Percentiles rank a stretch among this genome's conserved stretches.
Evolutionary conservation across 306 rosid species (phyloP).

Genomic region (Macrotyloma uniflorum): DNA sequence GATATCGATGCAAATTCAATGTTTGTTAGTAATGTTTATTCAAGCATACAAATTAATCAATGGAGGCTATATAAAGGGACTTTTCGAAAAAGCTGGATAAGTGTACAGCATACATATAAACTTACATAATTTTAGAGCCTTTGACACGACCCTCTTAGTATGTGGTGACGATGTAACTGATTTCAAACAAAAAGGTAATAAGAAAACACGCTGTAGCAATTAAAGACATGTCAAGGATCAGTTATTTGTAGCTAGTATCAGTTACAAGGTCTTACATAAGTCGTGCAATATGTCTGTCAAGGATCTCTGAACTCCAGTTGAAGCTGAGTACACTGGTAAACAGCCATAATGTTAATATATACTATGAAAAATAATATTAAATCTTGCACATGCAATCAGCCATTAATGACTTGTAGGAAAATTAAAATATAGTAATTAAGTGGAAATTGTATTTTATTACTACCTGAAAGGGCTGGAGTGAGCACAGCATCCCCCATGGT

Average conservation of each 20-base stretch:
- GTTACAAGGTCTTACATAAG: conserved; percentile 50
- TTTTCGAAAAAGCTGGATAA: not conserved
- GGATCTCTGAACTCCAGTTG: conserved; percentile 72
- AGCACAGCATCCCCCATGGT: conserved; percentile 75
- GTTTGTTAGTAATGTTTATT: too few species aligned
- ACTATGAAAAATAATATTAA: not conserved
- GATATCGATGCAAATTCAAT: not conserved
- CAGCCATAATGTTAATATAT: conserved; percentile 4
- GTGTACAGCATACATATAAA: not conserved
- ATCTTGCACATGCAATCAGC: not conserved
- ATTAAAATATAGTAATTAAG: not conserved
- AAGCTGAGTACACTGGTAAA: conserved; percentile 65
- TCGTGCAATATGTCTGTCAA: conserved; percentile 44
- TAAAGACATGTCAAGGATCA: too few species aligned
- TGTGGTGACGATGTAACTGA: conserved; percentile 55
- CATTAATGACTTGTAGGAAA: not conserved
- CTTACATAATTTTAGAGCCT: conserved; percentile 62
- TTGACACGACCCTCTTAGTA: conserved; percentile 38
- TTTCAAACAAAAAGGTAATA: conserved; percentile 38
- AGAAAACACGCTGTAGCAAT: not conserved
- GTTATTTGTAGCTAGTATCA: not conserved
- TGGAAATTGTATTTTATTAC: not conserved
- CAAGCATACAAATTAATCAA: not conserved
- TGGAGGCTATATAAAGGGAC: not conserved
- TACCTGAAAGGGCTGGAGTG: conserved; percentile 87